Evolutionary conservation across 352 stramenopile species (phyloP), one percentile per base, ranked within the genome.

Genomic region (Phytophthora hibernalis): DNA sequence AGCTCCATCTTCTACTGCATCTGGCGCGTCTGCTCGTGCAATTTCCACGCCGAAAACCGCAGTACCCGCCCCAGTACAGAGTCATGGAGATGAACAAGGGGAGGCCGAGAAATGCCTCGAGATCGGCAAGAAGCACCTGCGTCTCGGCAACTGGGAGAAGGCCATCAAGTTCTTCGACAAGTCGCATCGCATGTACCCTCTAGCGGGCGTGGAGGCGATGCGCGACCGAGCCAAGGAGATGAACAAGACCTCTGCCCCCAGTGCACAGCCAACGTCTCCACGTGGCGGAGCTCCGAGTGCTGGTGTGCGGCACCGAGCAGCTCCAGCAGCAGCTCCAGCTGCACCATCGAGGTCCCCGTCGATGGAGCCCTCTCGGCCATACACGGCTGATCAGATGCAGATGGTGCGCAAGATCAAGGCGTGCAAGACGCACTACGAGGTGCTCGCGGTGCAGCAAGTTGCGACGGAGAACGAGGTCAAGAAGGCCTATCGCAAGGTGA

Each of bases 111-210:
- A 96, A 68, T 97, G 90, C 79, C 85, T 90, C 60, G 91, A 97
- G 24, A 87, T 98, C 42, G 92, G 76, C 61, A 96, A 97, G 74
- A 91, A 88, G 65, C 85, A 93, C 52, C 47, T 98, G 57, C 86
- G 86, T 68, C 68, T 89, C n/a, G 84, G 89, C 42, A 92, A 94
- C 61, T 96, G 80, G 72, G 75, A 78, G 54, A 91, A 97, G 62
- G 91, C 92, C n/a, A 76, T 95, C 53, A 97, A 96, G 77, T 98
- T 96, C 69, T 97, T 98, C 54, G 87, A 97, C 35, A 98, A 97
- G 72, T 97, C 89, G 18, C 77, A 95, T 43, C 90, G 87, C 45
- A 87, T 98, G 73, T 98, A 89, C 61, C 90, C 90, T 26, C 66
- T 98, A 45, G 79, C 92, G 2, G 92, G 89, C 9, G 91, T 94